Conservation (phyloP, 2,329 filamentous ascomycete genomes). For the Claviceps monticola region DNA sequence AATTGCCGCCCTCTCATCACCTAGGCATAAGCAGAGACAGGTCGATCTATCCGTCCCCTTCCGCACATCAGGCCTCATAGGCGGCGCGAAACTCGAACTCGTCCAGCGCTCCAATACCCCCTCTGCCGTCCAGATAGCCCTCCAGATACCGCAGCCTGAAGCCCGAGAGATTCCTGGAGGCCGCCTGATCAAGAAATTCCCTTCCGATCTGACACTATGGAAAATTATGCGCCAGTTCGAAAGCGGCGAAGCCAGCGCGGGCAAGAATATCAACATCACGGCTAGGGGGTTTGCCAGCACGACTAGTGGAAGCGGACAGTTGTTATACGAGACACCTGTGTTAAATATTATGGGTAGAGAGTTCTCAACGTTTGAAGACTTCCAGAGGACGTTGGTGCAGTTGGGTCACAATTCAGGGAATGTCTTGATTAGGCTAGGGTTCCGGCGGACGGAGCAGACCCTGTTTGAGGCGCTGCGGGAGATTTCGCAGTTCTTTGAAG, state of each 20-base stretch:
- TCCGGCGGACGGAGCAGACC: conserved; percentile 61
- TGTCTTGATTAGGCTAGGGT: conserved; percentile 64
- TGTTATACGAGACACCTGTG: conserved; percentile 80
- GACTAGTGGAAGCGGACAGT: conserved; percentile 50
- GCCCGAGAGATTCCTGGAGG: conserved; percentile 46
- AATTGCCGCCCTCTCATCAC: neutral
- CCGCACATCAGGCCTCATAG: conserved; percentile 65
- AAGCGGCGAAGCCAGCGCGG: conserved; percentile 49
- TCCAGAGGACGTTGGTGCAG: conserved; percentile 81
- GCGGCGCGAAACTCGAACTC: conserved; percentile 86
- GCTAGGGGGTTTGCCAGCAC: conserved; percentile 60
- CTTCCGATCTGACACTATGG: conserved; percentile 82
- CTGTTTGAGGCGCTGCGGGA: conserved; percentile 74
- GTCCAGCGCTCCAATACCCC: conserved; percentile 77
- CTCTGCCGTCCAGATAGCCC: conserved; percentile 73
- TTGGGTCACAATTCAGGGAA: conserved; percentile 78
- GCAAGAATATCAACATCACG: conserved; percentile 63
- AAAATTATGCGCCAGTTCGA: conserved; percentile 83
- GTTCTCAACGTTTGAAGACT: conserved; percentile 59
- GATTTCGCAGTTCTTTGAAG: conserved; percentile 62
- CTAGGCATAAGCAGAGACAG: conserved; percentile 69
- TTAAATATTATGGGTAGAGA: conserved; percentile 74
- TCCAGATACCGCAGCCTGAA: conserved; percentile 68
- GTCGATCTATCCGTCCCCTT: conserved; percentile 77
- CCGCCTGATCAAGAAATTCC: conserved; percentile 70